phyloP scores from a whole-genome alignment of 2,329 filamentous ascomycete genomes.

The Ascochyta clinopodiicola region DNA sequence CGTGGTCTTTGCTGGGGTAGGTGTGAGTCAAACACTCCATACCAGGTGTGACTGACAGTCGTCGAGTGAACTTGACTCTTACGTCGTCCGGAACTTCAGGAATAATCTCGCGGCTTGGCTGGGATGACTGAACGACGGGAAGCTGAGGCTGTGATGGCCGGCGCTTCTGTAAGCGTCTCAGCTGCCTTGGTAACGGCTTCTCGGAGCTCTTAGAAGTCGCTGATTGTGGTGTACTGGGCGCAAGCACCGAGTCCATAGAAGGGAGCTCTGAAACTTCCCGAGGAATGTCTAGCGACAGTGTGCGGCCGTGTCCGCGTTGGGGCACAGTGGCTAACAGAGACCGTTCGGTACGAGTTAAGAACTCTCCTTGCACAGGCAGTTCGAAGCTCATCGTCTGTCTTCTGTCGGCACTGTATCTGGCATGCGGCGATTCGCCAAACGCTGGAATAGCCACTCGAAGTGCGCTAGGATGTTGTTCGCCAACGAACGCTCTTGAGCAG shows the following conservation, averaged over 20 bases:
- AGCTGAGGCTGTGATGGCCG: slow-evolving; percentile 35
- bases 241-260: slow-evolving; percentile 7
- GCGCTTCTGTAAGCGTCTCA: slow-evolving; percentile 42
- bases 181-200: slow-evolving; percentile 23
- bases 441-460: slow-evolving; percentile 6
- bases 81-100: slow-evolving; percentile 44
- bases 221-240: slow-evolving; percentile 23
- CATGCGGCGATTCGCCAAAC: neutral
- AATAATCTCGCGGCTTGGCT: slow-evolving; percentile 40
- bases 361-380: neutral
- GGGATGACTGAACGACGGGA: slow-evolving; percentile 42
- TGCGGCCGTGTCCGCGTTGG: slow-evolving; percentile 6
- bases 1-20: slow-evolving; percentile 39
- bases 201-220: slow-evolving; percentile 29
- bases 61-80: slow-evolving; percentile 45
- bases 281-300: slow-evolving; percentile 20
- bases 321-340: slow-evolving; percentile 7
- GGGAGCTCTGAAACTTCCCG: slow-evolving; percentile 12
- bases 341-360: neutral
- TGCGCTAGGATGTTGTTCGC: slow-evolving; percentile 4
- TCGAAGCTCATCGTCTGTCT: slow-evolving; percentile 13
- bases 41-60: slow-evolving; percentile 42
- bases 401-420: slow-evolving; percentile 7
- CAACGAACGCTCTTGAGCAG: neutral
- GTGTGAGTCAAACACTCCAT: slow-evolving; percentile 48